These are phyloP conservation scores for Cardamine resedifolia DNA, from an alignment of 345 rosid species.

Conservation along the genomic window DNA sequence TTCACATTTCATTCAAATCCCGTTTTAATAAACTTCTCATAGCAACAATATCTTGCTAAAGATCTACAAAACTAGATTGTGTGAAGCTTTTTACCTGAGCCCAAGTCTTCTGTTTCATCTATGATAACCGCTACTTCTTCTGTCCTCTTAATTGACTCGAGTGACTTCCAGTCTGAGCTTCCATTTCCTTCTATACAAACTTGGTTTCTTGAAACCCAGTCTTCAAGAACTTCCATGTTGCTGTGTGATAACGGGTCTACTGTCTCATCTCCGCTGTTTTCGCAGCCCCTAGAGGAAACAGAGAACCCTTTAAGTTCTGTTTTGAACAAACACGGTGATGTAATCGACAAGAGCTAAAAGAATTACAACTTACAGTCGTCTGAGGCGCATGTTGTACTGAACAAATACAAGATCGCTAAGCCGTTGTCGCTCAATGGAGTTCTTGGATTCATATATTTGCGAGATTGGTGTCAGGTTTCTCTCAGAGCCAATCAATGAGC, in stretches of 20 bases:
- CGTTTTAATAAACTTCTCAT: neutral
- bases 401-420: conserved; percentile 72
- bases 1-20: conserved; percentile 24
- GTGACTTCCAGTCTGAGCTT: conserved; percentile 68
- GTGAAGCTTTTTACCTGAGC: conserved; percentile 51
- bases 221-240: conserved; percentile 52
- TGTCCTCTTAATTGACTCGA: conserved; percentile 47
- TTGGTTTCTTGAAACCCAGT: conserved; percentile 69
- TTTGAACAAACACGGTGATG: neutral
- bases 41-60: neutral
- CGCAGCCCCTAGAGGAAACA: conserved; percentile 27
- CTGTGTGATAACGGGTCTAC: conserved; percentile 59
- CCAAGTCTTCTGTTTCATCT: conserved; percentile 66
- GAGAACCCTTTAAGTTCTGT: conserved; percentile 22
- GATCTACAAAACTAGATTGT: neutral
- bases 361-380: conserved; percentile 50
- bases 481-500: conserved; percentile 45
- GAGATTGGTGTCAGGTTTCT: conserved; percentile 43
- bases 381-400: conserved; percentile 77
- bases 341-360: neutral
- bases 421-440: conserved; percentile 71
- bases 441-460: conserved; percentile 58
- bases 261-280: conserved; percentile 40
- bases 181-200: conserved; percentile 49
- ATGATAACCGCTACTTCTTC: conserved; percentile 41